phyloP scores from a whole-genome alignment of 2,329 filamentous ascomycete genomes.

The Apiospora sp. region DNA sequence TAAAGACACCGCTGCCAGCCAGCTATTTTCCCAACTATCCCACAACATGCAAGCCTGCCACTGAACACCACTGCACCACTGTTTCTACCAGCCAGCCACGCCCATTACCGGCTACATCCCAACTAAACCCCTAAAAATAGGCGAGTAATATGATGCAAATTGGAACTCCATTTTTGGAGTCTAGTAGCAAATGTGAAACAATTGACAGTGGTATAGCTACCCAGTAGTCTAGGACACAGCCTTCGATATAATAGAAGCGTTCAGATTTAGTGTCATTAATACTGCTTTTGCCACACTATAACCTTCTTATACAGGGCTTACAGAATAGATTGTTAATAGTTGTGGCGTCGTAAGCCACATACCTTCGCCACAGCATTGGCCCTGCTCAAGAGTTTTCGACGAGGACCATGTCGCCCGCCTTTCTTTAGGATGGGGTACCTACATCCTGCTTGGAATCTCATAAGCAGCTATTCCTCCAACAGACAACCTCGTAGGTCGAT shows the following conservation, averaged over 20 bases:
- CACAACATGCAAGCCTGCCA: too few relatives aligned
- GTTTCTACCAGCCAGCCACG: neutral
- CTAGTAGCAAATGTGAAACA: too few relatives aligned
- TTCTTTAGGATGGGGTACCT: too few relatives aligned
- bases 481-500: neutral
- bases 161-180: too few relatives aligned
- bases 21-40: neutral
- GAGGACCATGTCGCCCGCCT: neutral
- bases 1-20: neutral
- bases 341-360: neutral
- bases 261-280: too few relatives aligned
- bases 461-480: neutral
- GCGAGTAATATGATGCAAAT: too few relatives aligned
- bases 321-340: neutral
- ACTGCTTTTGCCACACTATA: too few relatives aligned
- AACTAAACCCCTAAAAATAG: too few relatives aligned
- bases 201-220: too few relatives aligned
- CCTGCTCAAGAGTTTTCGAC: neutral
- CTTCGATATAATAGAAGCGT: too few relatives aligned
- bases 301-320: too few relatives aligned
- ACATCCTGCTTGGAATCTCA: neutral
- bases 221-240: too few relatives aligned
- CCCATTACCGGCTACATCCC: neutral
- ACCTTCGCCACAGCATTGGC: neutral
- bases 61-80: neutral